Evolutionary conservation across 768 basidiomycete genomes (phyloP).

Genomic region (Gloeostereum incarnatum): DNA sequence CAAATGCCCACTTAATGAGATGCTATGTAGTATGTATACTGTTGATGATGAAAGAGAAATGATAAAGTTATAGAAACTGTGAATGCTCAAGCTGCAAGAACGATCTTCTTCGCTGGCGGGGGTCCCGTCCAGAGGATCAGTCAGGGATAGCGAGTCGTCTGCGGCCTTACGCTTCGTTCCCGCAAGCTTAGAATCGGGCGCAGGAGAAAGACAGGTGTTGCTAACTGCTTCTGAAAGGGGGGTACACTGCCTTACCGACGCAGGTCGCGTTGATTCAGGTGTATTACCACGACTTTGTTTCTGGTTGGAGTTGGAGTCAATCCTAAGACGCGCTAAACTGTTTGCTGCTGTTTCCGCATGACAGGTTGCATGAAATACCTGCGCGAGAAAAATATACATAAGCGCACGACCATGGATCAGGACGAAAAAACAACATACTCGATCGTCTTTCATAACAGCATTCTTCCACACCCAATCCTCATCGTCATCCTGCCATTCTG

Average conservation of each 20-base stretch:
- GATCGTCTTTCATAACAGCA: slow-evolving; percentile 75
- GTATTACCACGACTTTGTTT: slow-evolving; percentile 17
- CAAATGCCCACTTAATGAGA: too few relatives aligned
- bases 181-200: slow-evolving; percentile 40
- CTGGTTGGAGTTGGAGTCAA: slow-evolving; percentile 16
- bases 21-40: too few relatives aligned
- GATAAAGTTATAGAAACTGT: too few relatives aligned
- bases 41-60: too few relatives aligned
- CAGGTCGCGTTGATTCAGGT: slow-evolving; percentile 22
- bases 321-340: slow-evolving; percentile 69
- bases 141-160: slow-evolving; percentile 30
- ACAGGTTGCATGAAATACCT: slow-evolving; percentile 95
- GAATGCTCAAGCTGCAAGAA: slow-evolving; percentile 24
- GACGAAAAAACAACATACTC: slow-evolving; percentile 37
- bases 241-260: slow-evolving; percentile 11
- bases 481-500: slow-evolving; percentile 89
- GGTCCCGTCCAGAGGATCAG: slow-evolving; percentile 34
- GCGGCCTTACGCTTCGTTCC: slow-evolving; percentile 76
- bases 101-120: slow-evolving; percentile 65
- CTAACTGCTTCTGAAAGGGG: background rate
- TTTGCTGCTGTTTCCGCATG: slow-evolving; percentile 73
- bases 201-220: slow-evolving; percentile 33
- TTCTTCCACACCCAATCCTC: slow-evolving; percentile 99
- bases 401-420: slow-evolving; percentile 1
- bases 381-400: slow-evolving; percentile 6